These are phyloP conservation scores for Tetracentron sinense DNA, from an alignment of 164 flowering plant species.

Conservation along the genomic window DNA sequence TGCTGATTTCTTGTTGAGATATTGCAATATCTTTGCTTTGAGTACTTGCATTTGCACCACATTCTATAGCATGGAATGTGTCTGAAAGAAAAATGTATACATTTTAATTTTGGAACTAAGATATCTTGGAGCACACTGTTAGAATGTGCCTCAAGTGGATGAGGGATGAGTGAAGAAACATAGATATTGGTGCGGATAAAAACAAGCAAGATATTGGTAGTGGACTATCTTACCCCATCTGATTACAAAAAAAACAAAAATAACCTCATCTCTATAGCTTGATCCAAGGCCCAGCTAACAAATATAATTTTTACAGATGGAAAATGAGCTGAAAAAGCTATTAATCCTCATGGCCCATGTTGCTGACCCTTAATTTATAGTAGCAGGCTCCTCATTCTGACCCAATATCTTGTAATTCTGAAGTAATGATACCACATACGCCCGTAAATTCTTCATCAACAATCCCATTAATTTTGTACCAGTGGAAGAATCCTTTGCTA, in stretches of 20 bases:
- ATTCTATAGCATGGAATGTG: too few relatives aligned
- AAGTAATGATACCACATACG: conserved; percentile 22
- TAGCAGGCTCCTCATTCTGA: background rate
- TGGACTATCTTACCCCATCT: too few relatives aligned
- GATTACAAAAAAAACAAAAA: background rate
- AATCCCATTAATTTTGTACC: conserved; percentile 19
- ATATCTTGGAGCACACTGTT: too few relatives aligned
- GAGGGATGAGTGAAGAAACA: too few relatives aligned
- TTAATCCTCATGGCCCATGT: background rate
- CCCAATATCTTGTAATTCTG: background rate
- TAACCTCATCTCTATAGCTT: background rate
- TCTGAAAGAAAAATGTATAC: too few relatives aligned
- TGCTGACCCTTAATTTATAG: conserved; percentile 1
- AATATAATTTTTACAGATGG: background rate
- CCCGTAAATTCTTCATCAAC: conserved; percentile 39
- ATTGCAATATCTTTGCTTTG: too few relatives aligned
- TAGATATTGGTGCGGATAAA: too few relatives aligned
- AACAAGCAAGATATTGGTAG: too few relatives aligned
- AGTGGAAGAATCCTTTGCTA: conserved; percentile 15
- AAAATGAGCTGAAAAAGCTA: background rate
- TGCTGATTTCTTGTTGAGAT: too few relatives aligned
- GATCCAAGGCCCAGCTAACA: background rate
- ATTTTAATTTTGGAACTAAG: too few relatives aligned
- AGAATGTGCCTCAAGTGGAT: too few relatives aligned
- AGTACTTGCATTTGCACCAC: too few relatives aligned